Evolutionary conservation across 345 rosid genomes (phyloP), one percentile per base, ranked within the genome.

Genomic region (Rhodamnia rubescens): DNA sequence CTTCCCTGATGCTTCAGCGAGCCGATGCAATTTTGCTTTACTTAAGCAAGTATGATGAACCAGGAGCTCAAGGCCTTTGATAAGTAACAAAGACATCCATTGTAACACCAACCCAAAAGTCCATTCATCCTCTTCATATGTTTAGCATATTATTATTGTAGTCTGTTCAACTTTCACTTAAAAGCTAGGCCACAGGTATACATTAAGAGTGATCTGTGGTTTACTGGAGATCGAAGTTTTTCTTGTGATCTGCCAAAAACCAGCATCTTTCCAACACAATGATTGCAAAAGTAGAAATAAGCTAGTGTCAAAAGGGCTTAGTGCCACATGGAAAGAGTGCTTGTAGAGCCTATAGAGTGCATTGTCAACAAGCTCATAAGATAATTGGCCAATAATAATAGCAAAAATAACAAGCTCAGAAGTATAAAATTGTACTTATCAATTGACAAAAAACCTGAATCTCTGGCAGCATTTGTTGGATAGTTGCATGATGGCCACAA

Each of bases 401-500:
- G n/a, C 40, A 36, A 36, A 36, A 36, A 69, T 36, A 2, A 69
- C 47, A 69, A 18, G 21, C 47, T 20, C 80, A 36, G 80, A 69
- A 69, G 80, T 8, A 69, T 26, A 69, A 69, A 69, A 36, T 8
- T 42, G 3, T 44, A 69, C 80, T 64, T 32, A 69, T 69, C 80
- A 1, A 52, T 50, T 82, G 74, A 82, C 22, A 82, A 51, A 11
- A 7, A 74, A 97, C 99, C 99, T 97, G 99, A 87, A 97, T 97
- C 92, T 97, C 95, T 52, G 99, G 98, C 87, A 97, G 95, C 94
- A 92, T 92, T 87, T 90, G 90, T 89, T 95, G 99, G 89, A 97
- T 93, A 89, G 93, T 90, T 82, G 96, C 90, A 83, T 97, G 95
- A 84, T 91, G 92, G 85, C 99, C 99, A 89, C 96, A 95, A 89